These are phyloP conservation scores for Lecanicillium sp. DNA, from an alignment of 2,329 filamentous ascomycete species.

Conservation along the genomic window DNA sequence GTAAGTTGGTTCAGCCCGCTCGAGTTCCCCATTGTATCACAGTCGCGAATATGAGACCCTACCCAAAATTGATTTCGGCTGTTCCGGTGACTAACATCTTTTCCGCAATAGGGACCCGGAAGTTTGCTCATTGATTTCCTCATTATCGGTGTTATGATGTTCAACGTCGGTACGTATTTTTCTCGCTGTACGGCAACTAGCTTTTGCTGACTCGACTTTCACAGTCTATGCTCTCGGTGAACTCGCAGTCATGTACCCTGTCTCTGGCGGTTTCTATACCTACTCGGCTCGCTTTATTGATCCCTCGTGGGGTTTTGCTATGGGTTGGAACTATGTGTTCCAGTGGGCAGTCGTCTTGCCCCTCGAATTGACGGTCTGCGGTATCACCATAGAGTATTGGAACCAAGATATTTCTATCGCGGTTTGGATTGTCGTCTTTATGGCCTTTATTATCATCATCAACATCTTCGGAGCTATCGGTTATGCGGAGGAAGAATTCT, in stretches of 20 bases:
- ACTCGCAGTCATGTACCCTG: slow-evolving; percentile 52
- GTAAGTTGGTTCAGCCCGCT: slow-evolving; percentile 27
- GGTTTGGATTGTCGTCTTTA: slow-evolving; percentile 47
- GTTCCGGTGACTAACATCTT: too few species aligned
- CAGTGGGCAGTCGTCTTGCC: slow-evolving; percentile 43
- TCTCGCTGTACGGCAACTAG: too few species aligned
- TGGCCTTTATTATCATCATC: slow-evolving; percentile 38
- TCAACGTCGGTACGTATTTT: slow-evolving; percentile 41
- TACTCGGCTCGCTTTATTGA: slow-evolving; percentile 55
- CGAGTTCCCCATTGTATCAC: too few species aligned
- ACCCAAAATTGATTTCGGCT: too few species aligned
- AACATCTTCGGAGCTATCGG: slow-evolving; percentile 48
- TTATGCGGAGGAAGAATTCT: slow-evolving; percentile 48
- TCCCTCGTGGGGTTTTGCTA: slow-evolving; percentile 50
- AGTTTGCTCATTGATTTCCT: slow-evolving; percentile 41
- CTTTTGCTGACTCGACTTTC: too few species aligned
- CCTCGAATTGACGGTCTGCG: slow-evolving; percentile 41
- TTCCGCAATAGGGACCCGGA: slow-evolving; percentile 24
- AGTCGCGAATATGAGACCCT: too few species aligned
- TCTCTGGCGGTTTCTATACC: slow-evolving; percentile 55
- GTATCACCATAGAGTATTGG: slow-evolving; percentile 45
- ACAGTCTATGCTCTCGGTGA: slow-evolving; percentile 54
- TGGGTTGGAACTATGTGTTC: slow-evolving; percentile 40
- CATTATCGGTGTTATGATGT: slow-evolving; percentile 52
- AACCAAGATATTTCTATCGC: slow-evolving; percentile 33